phyloP scores from a whole-genome alignment of 192 early-diverging fungal species.

The Allomyces arbusculus region DNA sequence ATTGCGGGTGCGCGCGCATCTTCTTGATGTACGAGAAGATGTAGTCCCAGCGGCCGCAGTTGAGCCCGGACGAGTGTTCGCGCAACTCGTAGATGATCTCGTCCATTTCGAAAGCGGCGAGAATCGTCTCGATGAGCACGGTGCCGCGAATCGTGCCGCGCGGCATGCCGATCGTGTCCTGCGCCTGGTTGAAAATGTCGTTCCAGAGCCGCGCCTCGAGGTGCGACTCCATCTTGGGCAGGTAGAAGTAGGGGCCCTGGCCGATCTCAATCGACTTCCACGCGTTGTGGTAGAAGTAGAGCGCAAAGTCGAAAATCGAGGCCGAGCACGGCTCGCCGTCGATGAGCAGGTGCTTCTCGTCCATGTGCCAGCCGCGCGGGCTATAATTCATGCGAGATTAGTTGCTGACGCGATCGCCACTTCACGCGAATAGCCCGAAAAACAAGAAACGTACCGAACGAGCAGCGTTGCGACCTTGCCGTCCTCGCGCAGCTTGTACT shows the following conservation, averaged over 20 bases:
- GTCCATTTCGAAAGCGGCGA: constrained; percentile 96
- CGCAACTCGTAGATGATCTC: constrained; percentile 98
- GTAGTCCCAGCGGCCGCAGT: constrained; percentile 99
- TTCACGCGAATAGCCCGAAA: neutral
- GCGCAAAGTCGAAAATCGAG: constrained; percentile 94
- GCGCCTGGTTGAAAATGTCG: constrained; percentile 85
- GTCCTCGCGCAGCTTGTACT: constrained; percentile 75
- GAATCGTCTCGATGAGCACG: constrained; percentile 92
- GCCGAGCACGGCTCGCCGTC: constrained; percentile 82
- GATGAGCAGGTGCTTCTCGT: constrained; percentile 82
- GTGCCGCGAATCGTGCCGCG: constrained; percentile 94
- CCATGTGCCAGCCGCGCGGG: constrained; percentile 97
- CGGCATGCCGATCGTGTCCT: constrained; percentile 72
- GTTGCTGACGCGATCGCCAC: neutral
- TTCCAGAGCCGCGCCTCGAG: constrained; percentile 98
- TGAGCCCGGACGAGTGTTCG: constrained; percentile 91
- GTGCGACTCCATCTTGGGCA: constrained; percentile 97
- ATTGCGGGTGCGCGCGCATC: constrained; percentile 70
- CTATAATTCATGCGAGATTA: constrained; percentile 13
- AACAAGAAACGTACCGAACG: constrained; percentile 39
- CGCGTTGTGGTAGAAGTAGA: constrained; percentile 99
- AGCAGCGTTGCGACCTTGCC: constrained; percentile 78
- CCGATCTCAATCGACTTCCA: constrained; percentile 58
- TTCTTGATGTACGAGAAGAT: constrained; percentile 98
- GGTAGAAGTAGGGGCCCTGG: constrained; percentile 93